Conservation (phyloP, 441 rosid species). For the Kokia cookei region DNA sequence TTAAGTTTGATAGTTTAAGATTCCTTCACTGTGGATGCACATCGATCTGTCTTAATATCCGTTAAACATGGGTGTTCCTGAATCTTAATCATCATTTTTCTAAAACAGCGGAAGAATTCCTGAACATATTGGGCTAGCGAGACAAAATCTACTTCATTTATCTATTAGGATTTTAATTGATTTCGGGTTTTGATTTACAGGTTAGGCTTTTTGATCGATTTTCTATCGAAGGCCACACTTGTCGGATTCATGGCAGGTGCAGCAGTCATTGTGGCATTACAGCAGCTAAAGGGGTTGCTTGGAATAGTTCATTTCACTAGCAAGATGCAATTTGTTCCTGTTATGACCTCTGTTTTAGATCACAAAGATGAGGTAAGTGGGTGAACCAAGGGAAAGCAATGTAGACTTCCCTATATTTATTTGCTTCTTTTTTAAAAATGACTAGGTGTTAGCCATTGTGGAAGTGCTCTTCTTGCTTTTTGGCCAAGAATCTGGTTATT, state of each 20-base stretch:
- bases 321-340: slow-evolving; percentile 86
- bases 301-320: slow-evolving; percentile 90
- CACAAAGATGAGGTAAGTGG: slow-evolving; percentile 63
- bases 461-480: slow-evolving; percentile 1
- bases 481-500: neutral
- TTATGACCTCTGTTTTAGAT: slow-evolving; percentile 65
- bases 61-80: neutral
- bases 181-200: slow-evolving; percentile 30
- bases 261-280: slow-evolving; percentile 91
- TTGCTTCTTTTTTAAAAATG: neutral
- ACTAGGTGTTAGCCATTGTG: neutral
- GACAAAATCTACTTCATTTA: neutral
- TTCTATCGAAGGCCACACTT: slow-evolving; percentile 89
- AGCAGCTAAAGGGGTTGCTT: slow-evolving; percentile 89
- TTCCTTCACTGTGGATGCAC: neutral
- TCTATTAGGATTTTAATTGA: neutral
- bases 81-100: neutral
- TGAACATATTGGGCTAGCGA: neutral
- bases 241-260: slow-evolving; percentile 99
- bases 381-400: neutral
- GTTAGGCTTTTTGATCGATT: slow-evolving; percentile 91
- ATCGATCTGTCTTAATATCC: neutral
- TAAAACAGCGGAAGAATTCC: neutral
- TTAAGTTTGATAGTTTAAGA: neutral
- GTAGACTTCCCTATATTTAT: neutral